Evolutionary conservation across 345 rosid genomes (phyloP), one percentile per base, ranked within the genome.

Genomic region (Anacardium occidentale): DNA sequence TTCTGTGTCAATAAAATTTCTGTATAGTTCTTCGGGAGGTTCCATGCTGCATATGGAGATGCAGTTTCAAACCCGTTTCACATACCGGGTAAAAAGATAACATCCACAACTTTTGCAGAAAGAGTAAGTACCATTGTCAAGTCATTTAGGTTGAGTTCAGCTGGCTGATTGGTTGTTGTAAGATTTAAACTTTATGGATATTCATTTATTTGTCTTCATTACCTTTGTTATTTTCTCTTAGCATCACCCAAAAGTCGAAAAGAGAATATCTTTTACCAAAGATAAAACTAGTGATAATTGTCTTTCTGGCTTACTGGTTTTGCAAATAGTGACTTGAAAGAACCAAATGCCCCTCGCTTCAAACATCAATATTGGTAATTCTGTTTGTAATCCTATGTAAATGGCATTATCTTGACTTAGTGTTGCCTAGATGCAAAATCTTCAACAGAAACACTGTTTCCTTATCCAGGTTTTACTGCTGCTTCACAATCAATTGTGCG

Each of bases 61-160:
- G 98, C 96, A 22, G 92, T 92, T 77, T 95, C 97, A 44, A 95
- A 95, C 80, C 99, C 98, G 0, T 95, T 91, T 69, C 96, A 95
- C 26, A 90, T 95, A 17, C 97, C 94, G 0, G 97, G 97, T 25
- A 95, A 92, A 82, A 95, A 86, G 90, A 91, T 91, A 24, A 95
- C 97, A 8, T 95, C 99, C 64, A 89, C 75, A 82, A 88, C 86
- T 58, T 92, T 91, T 69, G 93, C 97, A 10, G 91, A 86, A 69
- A 86, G 91, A 65, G 97, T 95, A 53, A 91, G 87, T 85, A 83
- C 81, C 76, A 87, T 95, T 2, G 96, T 91, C 73, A 84, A 91
- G 83, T 88, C 97, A 55, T 91, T 92, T 74, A 94, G 92, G 50
- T 75, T 87, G 79, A 89, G 82, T 79, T 85, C 93, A 75, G 70